Evolutionary conservation across 768 basidiomycete species (phyloP), one percentile per base, ranked within the genome.

Genomic region (Hortiboletus campestris): DNA sequence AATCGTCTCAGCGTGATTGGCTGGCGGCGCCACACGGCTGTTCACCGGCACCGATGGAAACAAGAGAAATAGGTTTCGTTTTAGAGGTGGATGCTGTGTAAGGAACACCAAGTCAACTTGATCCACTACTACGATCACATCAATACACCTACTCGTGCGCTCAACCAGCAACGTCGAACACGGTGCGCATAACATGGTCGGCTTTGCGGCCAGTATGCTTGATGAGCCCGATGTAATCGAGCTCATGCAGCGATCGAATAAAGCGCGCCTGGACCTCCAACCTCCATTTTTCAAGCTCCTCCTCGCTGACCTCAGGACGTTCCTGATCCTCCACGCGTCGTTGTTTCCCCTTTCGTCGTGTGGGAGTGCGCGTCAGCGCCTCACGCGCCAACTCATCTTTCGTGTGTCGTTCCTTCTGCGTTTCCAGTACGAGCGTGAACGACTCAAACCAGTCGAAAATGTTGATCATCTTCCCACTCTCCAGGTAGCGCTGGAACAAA

Each of bases 371-470:
- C 2, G 17, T 19, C n/a, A 14, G 25, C 11, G 47, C 19, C 34
- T 42, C 48, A 17, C 13, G 56, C 0, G 49, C 41, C 3, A 14
- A 16, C 7, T 28, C 45, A 2, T 51, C 36, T 25, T 9, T 29
- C 34, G 8, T 56, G 20, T 49, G 60, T 9, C 61, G 55, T 22
- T 39, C 14, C n/a, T 70, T 69, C 71, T 88, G 88, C 1, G 72
- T 73, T 66, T 90, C 89, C 50, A 93, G 70, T 32, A 82, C 86
- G 20, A 76, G 69, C 32, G 81, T 78, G 68, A 94, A 94, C 22
- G 86, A 81, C 61, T 89, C 85, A 63, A 84, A 92, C 92, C 91
- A 93, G 69, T 94, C 92, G 67, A 89, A 92, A 2, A 91, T 80
- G 65, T 94, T 94, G 70, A 94, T 83, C 82, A 88, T 81, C 72